Evolutionary conservation across 768 basidiomycete species (phyloP).

Genomic region (Gloeostereum incarnatum): DNA sequence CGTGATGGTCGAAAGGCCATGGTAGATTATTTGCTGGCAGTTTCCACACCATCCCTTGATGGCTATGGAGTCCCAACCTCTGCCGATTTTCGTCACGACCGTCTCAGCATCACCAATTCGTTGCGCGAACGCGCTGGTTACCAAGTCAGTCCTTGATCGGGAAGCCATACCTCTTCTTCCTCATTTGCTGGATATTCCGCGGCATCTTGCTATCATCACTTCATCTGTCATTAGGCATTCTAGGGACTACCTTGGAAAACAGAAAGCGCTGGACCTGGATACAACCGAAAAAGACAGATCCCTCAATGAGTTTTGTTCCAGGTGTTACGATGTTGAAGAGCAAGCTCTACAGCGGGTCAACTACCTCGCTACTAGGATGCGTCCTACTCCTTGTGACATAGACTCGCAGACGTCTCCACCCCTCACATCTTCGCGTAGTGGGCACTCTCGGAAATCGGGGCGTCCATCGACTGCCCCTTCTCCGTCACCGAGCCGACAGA

Average conservation of each 20-base stretch:
- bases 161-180: slow-evolving; percentile 71
- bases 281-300: too few species aligned
- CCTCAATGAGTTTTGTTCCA: slow-evolving; percentile 46
- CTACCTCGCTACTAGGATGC: slow-evolving; percentile 38
- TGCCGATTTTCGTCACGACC: slow-evolving; percentile 35
- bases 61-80: slow-evolving; percentile 4
- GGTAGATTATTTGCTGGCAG: slow-evolving; percentile 67
- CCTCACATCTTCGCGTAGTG: neutral
- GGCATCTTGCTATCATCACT: slow-evolving; percentile 67
- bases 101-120: slow-evolving; percentile 41
- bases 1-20: slow-evolving; percentile 55
- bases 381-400: slow-evolving; percentile 13
- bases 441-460: slow-evolving; percentile 13
- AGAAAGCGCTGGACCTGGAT: slow-evolving; percentile 20
- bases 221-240: slow-evolving; percentile 69
- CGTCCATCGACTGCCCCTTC: slow-evolving; percentile 45
- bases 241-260: slow-evolving; percentile 26
- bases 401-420: slow-evolving; percentile 2
- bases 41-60: slow-evolving; percentile 46
- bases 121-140: slow-evolving; percentile 47
- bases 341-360: slow-evolving; percentile 59
- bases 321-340: slow-evolving; percentile 65
- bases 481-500: slow-evolving; percentile 15
- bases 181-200: slow-evolving; percentile 68
- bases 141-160: slow-evolving; percentile 47